A percentile compares a stretch with the other conserved stretches of the same genome.
Conservation (phyloP, 2,329 filamentous ascomycete genomes). For the Stachybotrys elegans region DNA sequence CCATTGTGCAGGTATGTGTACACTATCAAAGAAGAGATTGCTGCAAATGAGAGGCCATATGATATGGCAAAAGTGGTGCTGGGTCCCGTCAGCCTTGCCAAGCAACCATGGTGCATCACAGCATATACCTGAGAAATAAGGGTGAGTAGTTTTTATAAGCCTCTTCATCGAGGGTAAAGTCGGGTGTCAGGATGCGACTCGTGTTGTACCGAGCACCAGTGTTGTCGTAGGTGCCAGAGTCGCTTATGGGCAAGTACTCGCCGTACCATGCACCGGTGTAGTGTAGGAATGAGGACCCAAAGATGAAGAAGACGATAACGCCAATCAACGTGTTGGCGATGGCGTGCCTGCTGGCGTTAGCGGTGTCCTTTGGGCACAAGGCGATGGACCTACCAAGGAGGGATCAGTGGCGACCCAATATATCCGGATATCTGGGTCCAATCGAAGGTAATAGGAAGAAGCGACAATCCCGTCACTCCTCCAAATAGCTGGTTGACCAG, state of each 20-base stretch:
- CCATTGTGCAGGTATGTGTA: constrained; percentile 65
- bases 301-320: constrained; percentile 59
- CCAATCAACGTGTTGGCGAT: constrained; percentile 70
- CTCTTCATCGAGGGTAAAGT: constrained; percentile 57
- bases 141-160: constrained; percentile 65
- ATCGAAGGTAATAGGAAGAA: constrained; percentile 71
- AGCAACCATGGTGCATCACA: no score
- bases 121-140: constrained; percentile 58
- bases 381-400: constrained; percentile 50
- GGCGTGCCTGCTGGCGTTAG: constrained; percentile 45
- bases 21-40: constrained; percentile 64
- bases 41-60: constrained; percentile 69
- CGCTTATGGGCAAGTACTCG: constrained; percentile 63
- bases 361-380: not conserved
- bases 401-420: constrained; percentile 62
- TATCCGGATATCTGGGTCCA: constrained; percentile 70
- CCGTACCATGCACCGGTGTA: constrained; percentile 62
- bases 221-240: constrained; percentile 68
- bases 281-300: constrained; percentile 56
- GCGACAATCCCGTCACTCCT: constrained; percentile 59
- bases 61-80: constrained; percentile 67
- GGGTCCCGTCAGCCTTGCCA: no score
- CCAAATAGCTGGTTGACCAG: constrained; percentile 71
- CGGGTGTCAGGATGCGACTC: constrained; percentile 52
- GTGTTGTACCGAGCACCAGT: constrained; percentile 61